A percentile compares a stretch with the other conserved stretches of the same genome.
Evolutionary conservation across 768 basidiomycete species (phyloP).

Genomic region (Phaffia tasmanica): DNA sequence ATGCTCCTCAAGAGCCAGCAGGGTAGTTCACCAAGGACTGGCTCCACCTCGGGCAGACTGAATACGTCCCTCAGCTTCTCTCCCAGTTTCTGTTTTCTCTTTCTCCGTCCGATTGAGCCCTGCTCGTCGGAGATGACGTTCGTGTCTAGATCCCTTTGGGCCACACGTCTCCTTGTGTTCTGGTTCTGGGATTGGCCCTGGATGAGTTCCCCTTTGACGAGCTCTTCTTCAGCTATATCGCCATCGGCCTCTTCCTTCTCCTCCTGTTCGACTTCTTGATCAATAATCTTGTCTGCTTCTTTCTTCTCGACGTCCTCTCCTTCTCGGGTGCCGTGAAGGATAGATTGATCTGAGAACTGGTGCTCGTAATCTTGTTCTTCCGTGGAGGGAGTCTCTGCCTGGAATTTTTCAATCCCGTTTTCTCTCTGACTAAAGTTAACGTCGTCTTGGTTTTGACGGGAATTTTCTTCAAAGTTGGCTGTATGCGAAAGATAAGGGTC

Average conservation of each 20-base stretch:
- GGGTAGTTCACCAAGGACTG: slow-evolving; percentile 80
- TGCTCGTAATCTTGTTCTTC: background rate
- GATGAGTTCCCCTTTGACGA: background rate
- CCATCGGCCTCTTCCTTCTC: background rate
- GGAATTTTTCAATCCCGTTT: background rate
- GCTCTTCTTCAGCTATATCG: background rate
- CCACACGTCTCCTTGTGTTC: background rate
- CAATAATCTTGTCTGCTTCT: background rate
- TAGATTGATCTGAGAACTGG: background rate
- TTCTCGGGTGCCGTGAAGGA: no score
- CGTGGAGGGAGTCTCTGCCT: background rate
- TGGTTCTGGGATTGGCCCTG: background rate
- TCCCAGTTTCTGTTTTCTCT: slow-evolving; percentile 49
- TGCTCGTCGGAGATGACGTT: background rate
- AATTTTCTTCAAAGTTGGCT: background rate
- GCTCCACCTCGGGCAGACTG: slow-evolving; percentile 63
- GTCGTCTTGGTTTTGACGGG: background rate
- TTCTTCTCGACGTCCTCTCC: background rate
- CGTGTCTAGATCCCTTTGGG: background rate
- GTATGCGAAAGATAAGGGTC: background rate
- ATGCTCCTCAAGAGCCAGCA: slow-evolving; percentile 87
- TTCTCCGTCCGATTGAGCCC: background rate
- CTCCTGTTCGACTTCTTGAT: background rate
- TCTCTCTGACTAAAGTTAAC: slow-evolving; percentile 16
- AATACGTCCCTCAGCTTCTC: slow-evolving; percentile 85